A percentile compares a stretch with the other conserved stretches of the same genome.
Evolutionary conservation across 805 yeast genomes (phyloP).

Genomic region (Kazachstania psychrophila): DNA sequence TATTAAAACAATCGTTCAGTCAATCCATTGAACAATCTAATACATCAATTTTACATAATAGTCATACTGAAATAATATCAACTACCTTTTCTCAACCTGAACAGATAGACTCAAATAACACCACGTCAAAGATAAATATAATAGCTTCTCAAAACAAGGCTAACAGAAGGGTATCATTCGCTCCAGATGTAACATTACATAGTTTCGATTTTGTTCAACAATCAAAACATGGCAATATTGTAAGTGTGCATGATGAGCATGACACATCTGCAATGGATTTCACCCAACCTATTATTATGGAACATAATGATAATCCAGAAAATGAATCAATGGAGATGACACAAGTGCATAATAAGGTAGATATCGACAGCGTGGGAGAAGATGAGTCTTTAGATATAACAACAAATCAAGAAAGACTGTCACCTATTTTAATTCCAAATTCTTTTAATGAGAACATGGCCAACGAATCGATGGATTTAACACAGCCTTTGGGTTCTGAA

Average conservation of each 20-base stretch:
- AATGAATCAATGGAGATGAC: conserved; percentile 3
- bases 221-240: conserved; percentile 2
- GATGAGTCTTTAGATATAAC: conserved; percentile 4
- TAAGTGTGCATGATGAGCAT: not conserved
- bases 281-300: conserved; percentile 2
- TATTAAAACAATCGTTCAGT: conserved; percentile 7
- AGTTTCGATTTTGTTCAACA: conserved; percentile 37
- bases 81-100: conserved; percentile 4
- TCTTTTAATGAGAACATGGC: not conserved
- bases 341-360: not conserved
- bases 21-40: not conserved
- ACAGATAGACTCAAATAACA: conserved; percentile 18
- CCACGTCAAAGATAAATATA: conserved; percentile 23
- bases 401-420: conserved; percentile 4
- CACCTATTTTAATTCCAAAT: conserved; percentile 6
- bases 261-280: conserved; percentile 7
- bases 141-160: conserved; percentile 10
- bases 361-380: not conserved
- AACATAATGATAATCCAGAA: not conserved
- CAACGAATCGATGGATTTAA: conserved; percentile 7
- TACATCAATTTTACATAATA: not conserved
- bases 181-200: conserved; percentile 63
- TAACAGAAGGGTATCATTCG: conserved; percentile 60
- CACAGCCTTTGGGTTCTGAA: conserved; percentile 2
- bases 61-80: not conserved